Conservation (phyloP, 768 basidiomycete species). For the Leccinum incarnatum region DNA sequence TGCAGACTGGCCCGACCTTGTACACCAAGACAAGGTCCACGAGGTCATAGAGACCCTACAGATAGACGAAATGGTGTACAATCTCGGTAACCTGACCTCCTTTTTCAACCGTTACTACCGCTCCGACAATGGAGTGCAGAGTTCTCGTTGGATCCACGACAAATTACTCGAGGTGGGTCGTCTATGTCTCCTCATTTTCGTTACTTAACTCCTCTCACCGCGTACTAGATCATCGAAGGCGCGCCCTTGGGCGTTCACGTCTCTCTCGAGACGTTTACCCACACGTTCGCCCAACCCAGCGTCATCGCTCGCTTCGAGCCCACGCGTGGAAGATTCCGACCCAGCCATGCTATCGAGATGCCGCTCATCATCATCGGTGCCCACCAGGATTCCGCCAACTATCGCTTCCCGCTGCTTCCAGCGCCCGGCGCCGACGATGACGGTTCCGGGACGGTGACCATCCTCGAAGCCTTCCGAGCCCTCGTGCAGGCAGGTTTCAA, state of each 20-base stretch:
- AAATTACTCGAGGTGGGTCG: slow-evolving; percentile 7
- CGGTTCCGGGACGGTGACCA: slow-evolving; percentile 68
- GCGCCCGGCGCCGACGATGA: slow-evolving; percentile 53
- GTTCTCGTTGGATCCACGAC: slow-evolving; percentile 40
- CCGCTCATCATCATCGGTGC: slow-evolving; percentile 40
- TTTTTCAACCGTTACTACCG: slow-evolving; percentile 34
- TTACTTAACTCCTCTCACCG: background rate
- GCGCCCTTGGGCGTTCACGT: slow-evolving; percentile 14
- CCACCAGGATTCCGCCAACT: slow-evolving; percentile 45
- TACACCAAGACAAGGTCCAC: slow-evolving; percentile 13
- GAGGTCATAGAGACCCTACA: slow-evolving; percentile 2
- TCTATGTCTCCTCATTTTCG: background rate
- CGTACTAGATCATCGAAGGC: slow-evolving; percentile 8
- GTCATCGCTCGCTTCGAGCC: slow-evolving; percentile 29
- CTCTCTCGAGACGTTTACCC: slow-evolving; percentile 23
- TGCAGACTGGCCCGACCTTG: slow-evolving; percentile 18
- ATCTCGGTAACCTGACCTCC: slow-evolving; percentile 35
- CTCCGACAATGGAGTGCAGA: slow-evolving; percentile 36
- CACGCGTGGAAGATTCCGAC: background rate
- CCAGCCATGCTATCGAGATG: slow-evolving; percentile 9
- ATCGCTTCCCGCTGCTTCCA: slow-evolving; percentile 36
- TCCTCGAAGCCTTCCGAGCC: slow-evolving; percentile 73
- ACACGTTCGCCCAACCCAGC: slow-evolving; percentile 21
- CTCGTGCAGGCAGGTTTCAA: slow-evolving; percentile 67
- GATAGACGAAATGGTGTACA: slow-evolving; percentile 33